A percentile compares a stretch with the other conserved stretches of the same genome.
Conservation (phyloP, 305 asterid species). For the Fraxinus ornus region DNA sequence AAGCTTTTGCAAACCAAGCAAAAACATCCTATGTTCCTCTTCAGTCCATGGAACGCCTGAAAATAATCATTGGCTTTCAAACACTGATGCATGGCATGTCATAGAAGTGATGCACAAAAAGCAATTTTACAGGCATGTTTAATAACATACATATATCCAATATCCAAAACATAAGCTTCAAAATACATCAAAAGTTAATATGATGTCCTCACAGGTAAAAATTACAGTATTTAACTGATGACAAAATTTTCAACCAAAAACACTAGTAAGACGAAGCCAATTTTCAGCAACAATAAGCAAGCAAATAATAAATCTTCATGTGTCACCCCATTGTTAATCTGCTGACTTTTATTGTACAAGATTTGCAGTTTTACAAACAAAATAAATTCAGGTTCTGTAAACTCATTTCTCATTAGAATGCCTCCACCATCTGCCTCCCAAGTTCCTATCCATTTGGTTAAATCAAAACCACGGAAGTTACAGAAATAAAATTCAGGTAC, state of each 20-base stretch:
- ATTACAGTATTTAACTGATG: background rate
- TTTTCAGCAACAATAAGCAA: background rate
- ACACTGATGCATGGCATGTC: background rate
- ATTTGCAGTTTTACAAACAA: background rate
- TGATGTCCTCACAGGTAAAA: background rate
- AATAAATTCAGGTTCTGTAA: background rate
- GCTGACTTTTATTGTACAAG: background rate
- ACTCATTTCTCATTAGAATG: background rate
- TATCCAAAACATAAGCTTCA: background rate
- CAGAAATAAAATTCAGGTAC: background rate
- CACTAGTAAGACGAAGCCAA: background rate
- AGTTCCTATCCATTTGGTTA: background rate
- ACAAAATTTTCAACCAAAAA: background rate
- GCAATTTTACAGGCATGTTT: background rate
- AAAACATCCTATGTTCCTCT: conserved; percentile 88
- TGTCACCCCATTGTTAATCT: background rate
- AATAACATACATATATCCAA: background rate
- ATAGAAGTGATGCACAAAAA: background rate
- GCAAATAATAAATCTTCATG: background rate
- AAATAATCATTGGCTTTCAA: conserved; percentile 10
- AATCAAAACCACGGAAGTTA: background rate
- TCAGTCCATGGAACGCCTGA: conserved; percentile 97
- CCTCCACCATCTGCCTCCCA: background rate
- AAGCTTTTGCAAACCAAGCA: too few species aligned
- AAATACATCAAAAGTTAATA: background rate